phyloP scores from a whole-genome alignment of 345 rosid species.

The Acer campestre region DNA sequence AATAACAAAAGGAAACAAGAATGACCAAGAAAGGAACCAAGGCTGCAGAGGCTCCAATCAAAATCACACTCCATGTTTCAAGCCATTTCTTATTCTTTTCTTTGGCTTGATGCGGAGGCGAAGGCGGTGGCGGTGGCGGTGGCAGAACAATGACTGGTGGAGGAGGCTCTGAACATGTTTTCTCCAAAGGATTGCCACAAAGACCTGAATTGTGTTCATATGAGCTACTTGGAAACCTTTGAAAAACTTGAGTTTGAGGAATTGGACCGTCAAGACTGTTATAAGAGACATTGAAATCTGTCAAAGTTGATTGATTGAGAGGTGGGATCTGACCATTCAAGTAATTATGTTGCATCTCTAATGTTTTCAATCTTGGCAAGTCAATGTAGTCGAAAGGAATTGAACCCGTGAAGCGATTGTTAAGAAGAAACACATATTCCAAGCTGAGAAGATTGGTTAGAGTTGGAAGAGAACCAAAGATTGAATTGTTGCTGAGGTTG shows the following conservation, averaged over 20 bases:
- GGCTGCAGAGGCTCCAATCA: constrained; percentile 36
- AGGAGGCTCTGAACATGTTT: constrained; percentile 32
- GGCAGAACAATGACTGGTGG: constrained; percentile 6
- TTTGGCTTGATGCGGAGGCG: constrained; percentile 12
- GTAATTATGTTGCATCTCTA: constrained; percentile 51
- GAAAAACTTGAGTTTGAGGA: constrained; percentile 40
- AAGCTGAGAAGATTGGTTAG: constrained; percentile 34
- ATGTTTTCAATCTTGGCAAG: constrained; percentile 29
- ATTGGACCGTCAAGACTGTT: constrained; percentile 49
- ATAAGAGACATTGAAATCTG: constrained; percentile 48
- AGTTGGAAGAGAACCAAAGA: constrained; percentile 45
- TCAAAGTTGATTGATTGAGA: constrained; percentile 41
- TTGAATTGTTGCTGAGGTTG: constrained; percentile 45
- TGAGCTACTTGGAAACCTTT: constrained; percentile 35
- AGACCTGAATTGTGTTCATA: constrained; percentile 44
- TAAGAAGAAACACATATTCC: constrained; percentile 39
- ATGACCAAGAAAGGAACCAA: constrained; percentile 33
- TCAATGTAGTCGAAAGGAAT: constrained; percentile 39
- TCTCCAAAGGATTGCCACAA: constrained; percentile 46
- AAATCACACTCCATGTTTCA: constrained; percentile 26
- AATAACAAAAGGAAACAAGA: constrained; percentile 31
- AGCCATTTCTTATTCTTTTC: constrained; percentile 16
- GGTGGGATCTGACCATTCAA: constrained; percentile 47
- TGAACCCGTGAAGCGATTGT: constrained; percentile 40
- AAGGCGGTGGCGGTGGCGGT: constrained; percentile 15